A percentile compares a stretch with the other conserved stretches of the same genome.
phyloP scores from a whole-genome alignment of 2,329 filamentous ascomycete species.

The Apiospora phragmitis region DNA sequence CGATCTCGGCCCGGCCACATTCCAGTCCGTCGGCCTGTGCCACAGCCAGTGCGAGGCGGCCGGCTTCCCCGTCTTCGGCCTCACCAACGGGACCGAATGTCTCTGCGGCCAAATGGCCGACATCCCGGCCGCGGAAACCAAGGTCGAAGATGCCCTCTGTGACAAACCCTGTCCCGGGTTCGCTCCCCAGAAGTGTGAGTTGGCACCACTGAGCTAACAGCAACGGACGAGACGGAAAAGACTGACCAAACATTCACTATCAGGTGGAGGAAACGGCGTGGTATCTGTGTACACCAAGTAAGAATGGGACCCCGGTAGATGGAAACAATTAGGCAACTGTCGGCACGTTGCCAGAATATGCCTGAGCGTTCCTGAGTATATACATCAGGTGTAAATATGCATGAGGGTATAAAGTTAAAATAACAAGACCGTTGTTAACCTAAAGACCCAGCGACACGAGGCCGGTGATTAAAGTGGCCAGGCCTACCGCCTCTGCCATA shows the following conservation, averaged over 20 bases:
- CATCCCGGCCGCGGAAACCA: not conserved
- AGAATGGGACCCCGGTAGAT: not conserved
- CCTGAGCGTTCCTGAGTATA: no score
- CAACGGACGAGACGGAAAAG: fast-evolving
- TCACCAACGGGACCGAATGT: not conserved
- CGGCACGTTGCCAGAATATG: no score
- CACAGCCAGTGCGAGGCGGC: not conserved
- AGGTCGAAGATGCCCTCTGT: not conserved
- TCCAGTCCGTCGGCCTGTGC: not conserved
- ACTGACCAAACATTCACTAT: not conserved
- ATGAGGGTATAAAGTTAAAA: no score
- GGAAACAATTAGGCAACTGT: no score
- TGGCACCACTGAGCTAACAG: not conserved
- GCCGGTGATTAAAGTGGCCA: no score
- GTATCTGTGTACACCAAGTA: not conserved
- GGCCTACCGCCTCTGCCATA: no score
- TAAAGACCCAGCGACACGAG: no score
- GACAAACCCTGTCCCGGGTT: not conserved
- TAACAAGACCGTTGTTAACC: no score
- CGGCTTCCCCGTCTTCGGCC: not conserved
- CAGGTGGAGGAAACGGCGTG: not conserved
- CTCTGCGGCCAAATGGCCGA: not conserved
- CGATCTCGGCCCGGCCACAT: not conserved
- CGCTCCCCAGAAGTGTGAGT: not conserved
- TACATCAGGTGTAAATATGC: no score